phyloP scores from a whole-genome alignment of 1,139 yeast species.

The Hyphopichia fennica region DNA sequence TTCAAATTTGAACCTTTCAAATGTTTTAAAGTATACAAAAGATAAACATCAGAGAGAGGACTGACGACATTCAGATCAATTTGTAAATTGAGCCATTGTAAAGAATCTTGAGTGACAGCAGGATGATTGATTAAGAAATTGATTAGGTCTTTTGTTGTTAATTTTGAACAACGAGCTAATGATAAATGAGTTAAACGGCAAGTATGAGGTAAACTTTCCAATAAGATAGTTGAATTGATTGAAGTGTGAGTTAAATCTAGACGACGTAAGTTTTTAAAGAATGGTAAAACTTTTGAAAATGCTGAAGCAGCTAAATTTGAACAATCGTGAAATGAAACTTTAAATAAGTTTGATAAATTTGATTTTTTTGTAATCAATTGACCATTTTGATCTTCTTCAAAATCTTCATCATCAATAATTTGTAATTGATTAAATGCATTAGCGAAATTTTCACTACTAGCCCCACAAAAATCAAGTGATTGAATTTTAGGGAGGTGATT shows the following conservation, averaged over 20 bases:
- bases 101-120: slow-evolving; percentile 53
- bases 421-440: slow-evolving; percentile 53
- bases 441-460: slow-evolving; percentile 65
- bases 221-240: slow-evolving; percentile 57
- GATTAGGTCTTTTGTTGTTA: slow-evolving; percentile 73
- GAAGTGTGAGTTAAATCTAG: slow-evolving; percentile 84
- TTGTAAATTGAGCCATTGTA: slow-evolving; percentile 78
- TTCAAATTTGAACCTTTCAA: slow-evolving; percentile 51
- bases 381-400: slow-evolving; percentile 11
- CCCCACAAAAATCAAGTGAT: slow-evolving; percentile 87
- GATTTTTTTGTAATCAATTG: slow-evolving; percentile 1
- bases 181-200: slow-evolving; percentile 75
- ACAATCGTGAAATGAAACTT: slow-evolving; percentile 85
- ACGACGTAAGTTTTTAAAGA: slow-evolving; percentile 58
- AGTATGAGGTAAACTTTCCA: slow-evolving; percentile 46
- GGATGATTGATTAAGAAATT: slow-evolving; percentile 75
- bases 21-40: slow-evolving; percentile 55
- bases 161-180: slow-evolving; percentile 72
- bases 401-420: slow-evolving; percentile 16
- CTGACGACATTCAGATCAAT: slow-evolving; percentile 69
- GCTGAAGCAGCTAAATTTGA: slow-evolving; percentile 65
- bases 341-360: slow-evolving; percentile 36
- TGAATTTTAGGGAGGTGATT: slow-evolving; percentile 60
- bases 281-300: slow-evolving; percentile 58
- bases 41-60: slow-evolving; percentile 59